A percentile compares a stretch with the other conserved stretches of the same genome.
Evolutionary conservation across 352 stramenopile genomes (phyloP).

Genomic region (Phytophthora pluvialis): DNA sequence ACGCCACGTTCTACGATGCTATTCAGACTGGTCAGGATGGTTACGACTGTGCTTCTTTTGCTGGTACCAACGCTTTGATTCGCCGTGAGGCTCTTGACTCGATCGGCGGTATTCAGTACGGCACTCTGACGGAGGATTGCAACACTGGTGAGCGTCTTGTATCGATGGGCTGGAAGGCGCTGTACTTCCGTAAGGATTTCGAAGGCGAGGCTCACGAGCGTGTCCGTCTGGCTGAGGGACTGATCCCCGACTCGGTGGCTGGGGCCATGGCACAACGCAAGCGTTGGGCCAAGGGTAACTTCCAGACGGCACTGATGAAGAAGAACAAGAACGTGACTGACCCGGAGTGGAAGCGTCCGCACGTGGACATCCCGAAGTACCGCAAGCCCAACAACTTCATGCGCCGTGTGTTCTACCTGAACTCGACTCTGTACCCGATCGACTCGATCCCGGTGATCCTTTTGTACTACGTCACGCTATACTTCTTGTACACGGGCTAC

Average conservation of each 20-base stretch:
- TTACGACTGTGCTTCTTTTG: slow-evolving; percentile 83
- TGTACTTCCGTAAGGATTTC: slow-evolving; percentile 91
- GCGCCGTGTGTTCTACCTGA: slow-evolving; percentile 86
- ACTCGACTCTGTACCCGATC: slow-evolving; percentile 82
- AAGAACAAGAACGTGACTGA: slow-evolving; percentile 83
- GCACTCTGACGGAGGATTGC: slow-evolving; percentile 83
- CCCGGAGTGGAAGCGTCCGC: slow-evolving; percentile 79
- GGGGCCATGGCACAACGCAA: slow-evolving; percentile 79
- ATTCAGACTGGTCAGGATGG: slow-evolving; percentile 86
- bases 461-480: slow-evolving; percentile 88
- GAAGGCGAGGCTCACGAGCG: slow-evolving; percentile 79
- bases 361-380: slow-evolving; percentile 78
- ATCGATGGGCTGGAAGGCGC: slow-evolving; percentile 83
- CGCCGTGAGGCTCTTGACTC: slow-evolving; percentile 85
- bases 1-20: slow-evolving; percentile 85
- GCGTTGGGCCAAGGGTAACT: slow-evolving; percentile 87
- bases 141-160: slow-evolving; percentile 83
- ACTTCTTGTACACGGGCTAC: slow-evolving; percentile 88
- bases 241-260: slow-evolving; percentile 83
- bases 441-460: slow-evolving; percentile 78
- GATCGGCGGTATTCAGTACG: slow-evolving; percentile 87
- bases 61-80: slow-evolving; percentile 83
- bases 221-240: slow-evolving; percentile 77
- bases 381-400: slow-evolving; percentile 86
- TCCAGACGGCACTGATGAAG: slow-evolving; percentile 85